These are phyloP conservation scores for Astragalus membranaceus DNA, from an alignment of 306 rosid genomes.

Conservation along the genomic window DNA sequence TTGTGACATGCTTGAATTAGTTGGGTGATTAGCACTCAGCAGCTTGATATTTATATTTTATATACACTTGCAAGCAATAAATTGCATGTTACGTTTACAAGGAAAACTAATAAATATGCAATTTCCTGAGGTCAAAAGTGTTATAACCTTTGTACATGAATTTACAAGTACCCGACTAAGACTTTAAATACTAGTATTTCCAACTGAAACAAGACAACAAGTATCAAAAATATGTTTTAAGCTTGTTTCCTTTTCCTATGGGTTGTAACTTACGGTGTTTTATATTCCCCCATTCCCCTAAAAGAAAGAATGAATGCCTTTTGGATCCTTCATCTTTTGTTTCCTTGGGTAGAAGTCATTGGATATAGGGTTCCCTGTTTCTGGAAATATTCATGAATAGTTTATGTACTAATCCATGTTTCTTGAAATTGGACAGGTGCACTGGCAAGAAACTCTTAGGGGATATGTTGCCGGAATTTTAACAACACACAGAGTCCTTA, in stretches of 20 bases:
- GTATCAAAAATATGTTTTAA: neutral
- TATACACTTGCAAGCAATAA: too few relatives aligned
- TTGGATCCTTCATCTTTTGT: neutral
- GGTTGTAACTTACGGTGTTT: neutral
- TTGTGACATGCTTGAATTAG: neutral
- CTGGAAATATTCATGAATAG: neutral
- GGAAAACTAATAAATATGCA: neutral
- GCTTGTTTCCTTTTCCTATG: neutral
- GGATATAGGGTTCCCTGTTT: slow-evolving; percentile 2
- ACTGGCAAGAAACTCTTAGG: slow-evolving; percentile 95
- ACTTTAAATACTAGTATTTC: neutral
- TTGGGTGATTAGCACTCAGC: neutral
- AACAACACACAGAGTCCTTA: slow-evolving; percentile 78
- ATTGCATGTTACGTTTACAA: neutral
- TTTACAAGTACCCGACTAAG: neutral
- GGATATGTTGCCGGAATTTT: slow-evolving; percentile 86
- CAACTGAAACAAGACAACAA: neutral
- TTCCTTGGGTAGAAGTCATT: neutral
- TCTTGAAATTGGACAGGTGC: slow-evolving; percentile 55
- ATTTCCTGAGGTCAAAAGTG: neutral
- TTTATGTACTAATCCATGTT: neutral
- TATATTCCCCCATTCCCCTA: neutral
- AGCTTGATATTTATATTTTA: neutral
- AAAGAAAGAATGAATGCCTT: neutral
- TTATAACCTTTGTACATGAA: neutral